Evolutionary conservation across 2,329 filamentous ascomycete genomes (phyloP), one percentile per base, ranked within the genome.

Genomic region (Aspergillus aculeatinus): DNA sequence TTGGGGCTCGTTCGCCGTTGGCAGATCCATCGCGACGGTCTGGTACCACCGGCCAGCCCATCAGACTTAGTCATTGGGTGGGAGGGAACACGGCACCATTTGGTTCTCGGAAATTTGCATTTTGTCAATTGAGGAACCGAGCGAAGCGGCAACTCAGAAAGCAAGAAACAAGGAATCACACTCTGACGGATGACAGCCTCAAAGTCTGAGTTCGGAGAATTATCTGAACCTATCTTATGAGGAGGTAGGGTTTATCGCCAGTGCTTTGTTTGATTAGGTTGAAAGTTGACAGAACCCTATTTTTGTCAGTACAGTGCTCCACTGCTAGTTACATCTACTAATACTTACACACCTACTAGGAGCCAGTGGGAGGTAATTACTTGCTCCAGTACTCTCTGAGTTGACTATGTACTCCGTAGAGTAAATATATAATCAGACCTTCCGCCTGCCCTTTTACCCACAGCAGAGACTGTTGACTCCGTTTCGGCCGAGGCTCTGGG

Each of bases 1-100:
- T 60, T 67, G 65, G 65, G 58, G 64, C 62, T 65, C 61, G 63
- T 66, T 62, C 63, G 64, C 61, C 65, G 63, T 68, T 66, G 61
- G 63, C 65, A 66, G 63, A 68, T 67, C 65, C 66, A 65, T 66
- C 58, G 54, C 55, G 57, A 52, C 63, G 55, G 59, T 51, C 56
- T 53, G 59, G 57, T 42, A 65, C 59, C 62, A 59, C 39, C 16
- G 5, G 39, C 39, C 5, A 16, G 33, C 11, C 14, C 14, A 44
- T 19, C 16, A 44, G 39, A 44, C 39, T 19, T 44, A 19, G 39
- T 44, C 39, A 67, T 66, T 67, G 62, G 64, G 59, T 58, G 58
- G 27, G 60, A 58, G 44, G 16, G 53, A 61, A 60, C 39, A 55
- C 60, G 61, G 55, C 52, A 60, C 65, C 64, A 64, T 67, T 67